These are phyloP conservation scores for Phialophora verrucosa DNA, from an alignment of 2,329 filamentous ascomycete species.

Conservation along the genomic window DNA sequence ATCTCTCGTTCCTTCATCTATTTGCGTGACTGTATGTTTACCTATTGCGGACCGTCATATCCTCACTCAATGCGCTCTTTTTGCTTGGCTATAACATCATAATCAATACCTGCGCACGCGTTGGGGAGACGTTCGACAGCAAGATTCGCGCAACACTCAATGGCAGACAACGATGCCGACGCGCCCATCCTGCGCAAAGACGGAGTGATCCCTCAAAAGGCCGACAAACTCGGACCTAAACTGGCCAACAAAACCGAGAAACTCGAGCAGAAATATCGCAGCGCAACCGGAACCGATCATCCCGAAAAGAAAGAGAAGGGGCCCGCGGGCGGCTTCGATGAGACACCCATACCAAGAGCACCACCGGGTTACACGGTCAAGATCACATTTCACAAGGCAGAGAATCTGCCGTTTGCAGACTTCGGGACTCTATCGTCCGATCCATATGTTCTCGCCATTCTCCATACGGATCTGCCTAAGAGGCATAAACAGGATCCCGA, in stretches of 20 bases:
- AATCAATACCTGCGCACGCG: neutral
- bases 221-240: conserved; percentile 48
- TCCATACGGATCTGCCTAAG: conserved; percentile 71
- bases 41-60: neutral
- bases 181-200: conserved; percentile 34
- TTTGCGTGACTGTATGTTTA: neutral
- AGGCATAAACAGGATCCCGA: conserved; percentile 86
- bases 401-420: conserved; percentile 82
- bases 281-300: conserved; percentile 47
- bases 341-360: conserved; percentile 74
- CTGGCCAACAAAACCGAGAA: conserved; percentile 49
- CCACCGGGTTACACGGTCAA: conserved; percentile 82
- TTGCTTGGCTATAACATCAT: neutral
- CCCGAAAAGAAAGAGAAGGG: conserved; percentile 42
- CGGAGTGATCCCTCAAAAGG: conserved; percentile 34
- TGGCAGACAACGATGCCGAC: conserved; percentile 29
- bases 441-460: conserved; percentile 78
- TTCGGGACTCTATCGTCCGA: conserved; percentile 78
- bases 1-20: conserved; percentile 1
- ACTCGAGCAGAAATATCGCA: conserved; percentile 45
- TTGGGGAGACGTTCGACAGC: neutral
- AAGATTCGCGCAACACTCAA: neutral
- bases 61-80: conserved; percentile 1
- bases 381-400: conserved; percentile 81
- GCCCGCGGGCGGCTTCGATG: conserved; percentile 79